Percentiles rank a stretch among this genome's conserved stretches.
These are phyloP conservation scores for Colletotrichum sansevieriae DNA, from an alignment of 2,329 filamentous ascomycete species.

Conservation along the genomic window DNA sequence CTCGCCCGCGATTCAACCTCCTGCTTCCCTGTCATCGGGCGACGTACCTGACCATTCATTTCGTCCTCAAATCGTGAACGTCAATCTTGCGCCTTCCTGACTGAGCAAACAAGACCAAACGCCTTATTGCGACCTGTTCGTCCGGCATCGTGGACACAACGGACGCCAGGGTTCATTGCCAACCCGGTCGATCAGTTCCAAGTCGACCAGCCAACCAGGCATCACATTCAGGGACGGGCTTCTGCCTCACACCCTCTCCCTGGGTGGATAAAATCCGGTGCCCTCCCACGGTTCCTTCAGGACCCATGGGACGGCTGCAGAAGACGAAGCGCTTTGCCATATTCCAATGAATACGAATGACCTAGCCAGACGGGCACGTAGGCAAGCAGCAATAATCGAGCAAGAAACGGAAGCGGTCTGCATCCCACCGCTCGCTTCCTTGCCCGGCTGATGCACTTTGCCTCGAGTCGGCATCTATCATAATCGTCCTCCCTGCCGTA, in stretches of 20 bases:
- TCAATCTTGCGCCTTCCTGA: slow-evolving; percentile 1
- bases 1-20: neutral
- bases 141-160: slow-evolving; percentile 16
- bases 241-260: slow-evolving; percentile 28
- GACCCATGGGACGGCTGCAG: slow-evolving; percentile 30
- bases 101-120: slow-evolving; percentile 7
- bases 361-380: neutral
- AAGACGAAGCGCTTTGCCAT: slow-evolving; percentile 11
- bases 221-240: slow-evolving; percentile 21
- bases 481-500: slow-evolving; percentile 9
- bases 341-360: slow-evolving; percentile 27
- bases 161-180: slow-evolving; percentile 2
- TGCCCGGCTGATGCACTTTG: slow-evolving; percentile 24
- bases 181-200: slow-evolving; percentile 19
- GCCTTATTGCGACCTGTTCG: slow-evolving; percentile 14
- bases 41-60: slow-evolving; percentile 14
- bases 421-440: slow-evolving; percentile 29
- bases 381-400: slow-evolving; percentile 12
- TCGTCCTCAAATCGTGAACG: neutral
- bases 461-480: slow-evolving; percentile 30
- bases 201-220: slow-evolving; percentile 36
- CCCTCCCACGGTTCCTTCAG: slow-evolving; percentile 17
- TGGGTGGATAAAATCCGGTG: slow-evolving; percentile 20
- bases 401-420: slow-evolving; percentile 28
- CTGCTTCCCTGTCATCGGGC: slow-evolving; percentile 12